Base-by-base conservation (phyloP, 2,329 filamentous ascomycete species). In the Sphaceloma murrayae region DNA sequence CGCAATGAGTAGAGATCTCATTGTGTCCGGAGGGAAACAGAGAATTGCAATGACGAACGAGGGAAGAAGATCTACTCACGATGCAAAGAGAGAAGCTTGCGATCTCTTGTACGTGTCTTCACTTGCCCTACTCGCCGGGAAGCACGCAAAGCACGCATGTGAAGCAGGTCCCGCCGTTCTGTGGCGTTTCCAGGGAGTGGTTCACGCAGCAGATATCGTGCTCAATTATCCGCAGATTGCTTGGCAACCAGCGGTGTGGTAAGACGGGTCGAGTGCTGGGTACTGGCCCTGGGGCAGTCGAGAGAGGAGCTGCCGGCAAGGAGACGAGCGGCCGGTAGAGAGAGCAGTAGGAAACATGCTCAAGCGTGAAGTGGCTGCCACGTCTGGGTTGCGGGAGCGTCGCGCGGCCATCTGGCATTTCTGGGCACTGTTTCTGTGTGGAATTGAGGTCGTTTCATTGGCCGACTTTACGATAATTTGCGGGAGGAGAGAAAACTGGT, bases 201-300 rank as follows among this genome's bases (percentile, higher is more conserved):
- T 7, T 27, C 24, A 27, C 6, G 36, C 36, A 30, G 22, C 22
- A n/a, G 18, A 26, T 17, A 40, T 26, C 36, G 30, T 40, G 36
- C 36, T 40, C 36, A 40, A 30, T 40, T 26, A 16, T 18, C 36
- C 36, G 36, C 24, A 26, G 13, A 30, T n/a, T 30, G 36, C 24
- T 40, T 40, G 36, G 24, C 36, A 30, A 3, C 36, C 24, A 40
- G 36, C 36, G 36, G 36, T 40, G 24, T 40, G 14, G 36, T 26
- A 29, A n/a, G n/a, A n/a, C n/a, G n/a, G n/a, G n/a, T n/a, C n/a
- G n/a, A n/a, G n/a, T n/a, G n/a, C n/a, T n/a, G n/a, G n/a, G n/a
- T n/a, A n/a, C n/a, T n/a, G n/a, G n/a, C n/a, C n/a, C n/a, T n/a
- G n/a, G n/a, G n/a, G n/a, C n/a, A n/a, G n/a, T n/a, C n/a, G n/a